Conservation (phyloP, 331 rosid genomes). For the Rosa hybrid region DNA sequence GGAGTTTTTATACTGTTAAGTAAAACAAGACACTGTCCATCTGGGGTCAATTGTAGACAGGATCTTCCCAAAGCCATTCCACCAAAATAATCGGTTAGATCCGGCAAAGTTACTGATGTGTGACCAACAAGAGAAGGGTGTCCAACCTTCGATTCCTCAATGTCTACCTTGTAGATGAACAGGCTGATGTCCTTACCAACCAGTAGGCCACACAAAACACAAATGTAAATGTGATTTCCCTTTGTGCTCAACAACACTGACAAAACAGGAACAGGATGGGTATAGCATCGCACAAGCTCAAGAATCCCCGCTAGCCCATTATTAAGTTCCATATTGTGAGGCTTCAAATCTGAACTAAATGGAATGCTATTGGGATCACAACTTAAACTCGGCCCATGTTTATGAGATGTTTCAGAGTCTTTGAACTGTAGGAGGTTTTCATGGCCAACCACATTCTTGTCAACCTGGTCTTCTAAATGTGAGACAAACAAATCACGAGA, state of each 20-base stretch:
- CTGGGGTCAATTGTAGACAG: slow-evolving; percentile 74
- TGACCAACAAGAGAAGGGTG: slow-evolving; percentile 67
- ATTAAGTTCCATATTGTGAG: slow-evolving; percentile 36
- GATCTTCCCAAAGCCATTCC: slow-evolving; percentile 55
- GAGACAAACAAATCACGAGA: slow-evolving; percentile 34
- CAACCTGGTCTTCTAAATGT: slow-evolving; percentile 33
- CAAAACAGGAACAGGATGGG: slow-evolving; percentile 71
- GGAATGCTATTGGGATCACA: slow-evolving; percentile 34
- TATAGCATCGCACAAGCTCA: slow-evolving; percentile 70
- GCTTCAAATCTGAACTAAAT: slow-evolving; percentile 32
- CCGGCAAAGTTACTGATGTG: slow-evolving; percentile 56
- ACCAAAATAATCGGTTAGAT: slow-evolving; percentile 44
- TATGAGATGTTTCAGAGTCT: slow-evolving; percentile 30
- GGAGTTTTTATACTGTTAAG: slow-evolving; percentile 72
- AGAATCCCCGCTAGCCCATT: slow-evolving; percentile 41
- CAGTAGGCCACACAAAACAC: slow-evolving; percentile 60
- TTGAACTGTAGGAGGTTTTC: slow-evolving; percentile 29
- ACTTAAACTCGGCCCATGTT: slow-evolving; percentile 26
- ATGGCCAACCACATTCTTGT: slow-evolving; percentile 34
- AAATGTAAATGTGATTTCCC: slow-evolving; percentile 57
- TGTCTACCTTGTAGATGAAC: slow-evolving; percentile 59
- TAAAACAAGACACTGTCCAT: slow-evolving; percentile 63
- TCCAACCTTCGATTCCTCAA: slow-evolving; percentile 53
- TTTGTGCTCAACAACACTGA: slow-evolving; percentile 49
- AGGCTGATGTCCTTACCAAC: slow-evolving; percentile 50